These are phyloP conservation scores for Barnettozyma sp. DNA, from an alignment of 805 yeast species.

Conservation along the genomic window DNA sequence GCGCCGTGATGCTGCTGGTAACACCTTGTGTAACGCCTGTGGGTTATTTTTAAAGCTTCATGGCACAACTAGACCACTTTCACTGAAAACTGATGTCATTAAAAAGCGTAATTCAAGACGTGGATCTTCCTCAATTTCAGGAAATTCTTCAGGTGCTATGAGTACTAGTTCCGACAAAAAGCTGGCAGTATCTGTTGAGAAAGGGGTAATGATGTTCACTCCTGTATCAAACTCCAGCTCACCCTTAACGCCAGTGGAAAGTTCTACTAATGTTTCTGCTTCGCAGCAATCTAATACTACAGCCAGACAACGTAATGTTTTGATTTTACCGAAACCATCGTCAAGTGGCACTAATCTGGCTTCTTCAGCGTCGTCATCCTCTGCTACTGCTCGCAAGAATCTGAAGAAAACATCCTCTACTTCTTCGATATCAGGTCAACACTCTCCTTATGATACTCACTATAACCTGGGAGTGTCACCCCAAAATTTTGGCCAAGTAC, in stretches of 20 bases:
- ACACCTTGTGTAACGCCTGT: slow-evolving; percentile 92
- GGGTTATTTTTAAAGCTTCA: slow-evolving; percentile 86
- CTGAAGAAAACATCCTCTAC: neutral
- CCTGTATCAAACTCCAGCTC: slow-evolving; percentile 21
- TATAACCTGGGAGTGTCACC: slow-evolving; percentile 14
- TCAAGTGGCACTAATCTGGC: neutral
- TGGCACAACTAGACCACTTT: slow-evolving; percentile 86
- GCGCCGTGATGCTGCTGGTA: slow-evolving; percentile 87
- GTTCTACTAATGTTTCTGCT: slow-evolving; percentile 2
- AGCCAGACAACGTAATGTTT: slow-evolving; percentile 22
- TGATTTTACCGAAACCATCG: slow-evolving; percentile 25
- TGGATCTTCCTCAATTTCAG: slow-evolving; percentile 13
- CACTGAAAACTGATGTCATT: slow-evolving; percentile 85
- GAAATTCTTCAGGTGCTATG: no score
- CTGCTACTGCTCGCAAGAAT: slow-evolving; percentile 7
- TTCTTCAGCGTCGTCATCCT: slow-evolving; percentile 4
- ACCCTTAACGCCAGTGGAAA: slow-evolving; percentile 13
- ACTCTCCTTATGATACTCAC: slow-evolving; percentile 17
- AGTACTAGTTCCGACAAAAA: no score
- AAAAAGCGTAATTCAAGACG: slow-evolving; percentile 54
- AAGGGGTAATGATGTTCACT: slow-evolving; percentile 18
- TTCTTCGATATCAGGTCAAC: slow-evolving; percentile 7
- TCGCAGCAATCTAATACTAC: slow-evolving; percentile 1
- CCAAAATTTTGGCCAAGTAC: slow-evolving; percentile 13
- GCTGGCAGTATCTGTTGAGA: slow-evolving; percentile 17